phyloP scores from a whole-genome alignment of 768 basidiomycete genomes.

The Suillus hirtellus region DNA sequence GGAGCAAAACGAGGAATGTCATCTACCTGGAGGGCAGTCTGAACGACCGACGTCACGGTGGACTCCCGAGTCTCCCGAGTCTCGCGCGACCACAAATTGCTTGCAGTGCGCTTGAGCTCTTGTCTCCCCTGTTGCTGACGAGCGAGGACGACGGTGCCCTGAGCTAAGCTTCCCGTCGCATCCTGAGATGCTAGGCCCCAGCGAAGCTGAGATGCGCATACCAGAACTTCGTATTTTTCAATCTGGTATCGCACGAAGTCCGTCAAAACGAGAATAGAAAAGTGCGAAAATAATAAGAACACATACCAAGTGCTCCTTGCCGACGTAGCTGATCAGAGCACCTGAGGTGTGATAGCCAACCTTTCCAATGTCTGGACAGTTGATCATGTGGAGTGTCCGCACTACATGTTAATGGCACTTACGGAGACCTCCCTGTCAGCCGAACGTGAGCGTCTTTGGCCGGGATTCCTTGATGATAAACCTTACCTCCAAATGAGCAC shows the following conservation, averaged over 20 bases:
- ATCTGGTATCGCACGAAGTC: constrained; percentile 21
- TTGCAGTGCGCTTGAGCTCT: not conserved
- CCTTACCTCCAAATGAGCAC: constrained; percentile 18
- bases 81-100: constrained; percentile 10
- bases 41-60: constrained; percentile 12
- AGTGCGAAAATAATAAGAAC: not conserved
- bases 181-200: constrained; percentile 28
- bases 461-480: not conserved
- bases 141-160: constrained; percentile 34
- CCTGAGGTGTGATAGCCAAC: constrained; percentile 33
- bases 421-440: constrained; percentile 9
- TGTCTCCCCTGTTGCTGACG: constrained; percentile 15
- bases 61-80: constrained; percentile 17
- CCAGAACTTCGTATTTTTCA: constrained; percentile 35
- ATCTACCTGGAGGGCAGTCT: constrained; percentile 26
- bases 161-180: constrained; percentile 17
- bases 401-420: not conserved
- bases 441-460: not conserved
- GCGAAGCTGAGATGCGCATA: constrained; percentile 35
- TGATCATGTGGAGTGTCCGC: no score
- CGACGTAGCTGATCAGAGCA: constrained; percentile 34
- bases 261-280: constrained; percentile 6
- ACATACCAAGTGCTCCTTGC: constrained; percentile 35
- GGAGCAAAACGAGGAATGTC: constrained; percentile 32
- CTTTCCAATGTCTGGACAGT: constrained; percentile 34